Conservation (phyloP, 257 asterid genomes). For the Agastache rugosa region DNA sequence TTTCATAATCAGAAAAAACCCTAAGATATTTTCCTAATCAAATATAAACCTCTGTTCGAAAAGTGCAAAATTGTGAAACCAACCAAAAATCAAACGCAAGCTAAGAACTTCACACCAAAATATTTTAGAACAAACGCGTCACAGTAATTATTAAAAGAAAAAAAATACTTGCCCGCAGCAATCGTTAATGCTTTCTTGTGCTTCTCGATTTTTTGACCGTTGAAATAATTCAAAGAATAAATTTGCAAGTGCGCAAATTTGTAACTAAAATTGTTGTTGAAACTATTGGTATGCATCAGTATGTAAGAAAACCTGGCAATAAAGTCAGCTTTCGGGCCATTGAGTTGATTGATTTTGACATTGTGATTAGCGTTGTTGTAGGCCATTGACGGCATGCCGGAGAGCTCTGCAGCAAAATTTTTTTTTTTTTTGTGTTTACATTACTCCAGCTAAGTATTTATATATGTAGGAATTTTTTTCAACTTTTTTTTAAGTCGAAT, state of each 20-base stretch:
- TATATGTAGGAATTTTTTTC: too few relatives aligned
- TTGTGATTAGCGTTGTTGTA: slow-evolving; percentile 43
- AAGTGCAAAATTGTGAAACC: neutral
- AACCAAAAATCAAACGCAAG: slow-evolving; percentile 15
- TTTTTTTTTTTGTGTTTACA: neutral
- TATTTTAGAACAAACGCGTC: neutral
- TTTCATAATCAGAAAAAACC: neutral
- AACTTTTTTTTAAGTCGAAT: too few relatives aligned
- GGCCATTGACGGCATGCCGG: slow-evolving; percentile 74
- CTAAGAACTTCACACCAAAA: slow-evolving; percentile 2
- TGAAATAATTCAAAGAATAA: slow-evolving; percentile 30
- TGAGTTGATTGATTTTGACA: slow-evolving; percentile 40
- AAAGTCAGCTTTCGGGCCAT: slow-evolving; percentile 46
- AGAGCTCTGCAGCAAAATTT: slow-evolving; percentile 11
- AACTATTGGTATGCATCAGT: neutral
- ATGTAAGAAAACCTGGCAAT: slow-evolving; percentile 49
- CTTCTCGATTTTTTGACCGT: slow-evolving; percentile 67
- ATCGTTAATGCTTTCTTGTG: slow-evolving; percentile 81
- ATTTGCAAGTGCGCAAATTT: neutral
- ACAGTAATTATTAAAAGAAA: neutral
- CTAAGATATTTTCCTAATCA: neutral
- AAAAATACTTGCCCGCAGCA: slow-evolving; percentile 62
- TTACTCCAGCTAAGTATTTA: neutral
- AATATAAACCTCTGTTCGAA: neutral
- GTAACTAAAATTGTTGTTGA: neutral